A percentile compares a stretch with the other conserved stretches of the same genome.
Evolutionary conservation across 2,329 filamentous ascomycete species (phyloP).

Genomic region (Penicillium sp.): DNA sequence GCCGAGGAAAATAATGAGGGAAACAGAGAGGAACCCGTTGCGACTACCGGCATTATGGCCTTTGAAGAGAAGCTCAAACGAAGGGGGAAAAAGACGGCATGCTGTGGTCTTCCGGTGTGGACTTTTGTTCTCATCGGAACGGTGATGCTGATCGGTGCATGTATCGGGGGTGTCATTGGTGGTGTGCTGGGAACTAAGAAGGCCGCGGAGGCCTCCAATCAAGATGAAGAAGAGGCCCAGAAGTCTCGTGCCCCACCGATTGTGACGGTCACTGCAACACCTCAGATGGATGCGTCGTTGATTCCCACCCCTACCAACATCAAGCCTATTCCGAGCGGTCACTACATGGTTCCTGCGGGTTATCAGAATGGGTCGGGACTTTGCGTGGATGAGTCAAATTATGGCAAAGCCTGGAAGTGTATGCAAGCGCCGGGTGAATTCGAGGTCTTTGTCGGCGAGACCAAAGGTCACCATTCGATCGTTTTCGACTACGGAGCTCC

Average conservation of each 20-base stretch:
- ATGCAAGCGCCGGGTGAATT: conserved; percentile 33
- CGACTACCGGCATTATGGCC: conserved; percentile 38
- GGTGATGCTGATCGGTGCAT: conserved; percentile 48
- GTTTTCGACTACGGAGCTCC: conserved; percentile 40
- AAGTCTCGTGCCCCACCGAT: conserved; percentile 27
- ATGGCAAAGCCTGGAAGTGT: conserved; percentile 52
- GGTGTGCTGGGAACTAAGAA: conserved; percentile 49
- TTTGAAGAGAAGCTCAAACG: conserved; percentile 46
- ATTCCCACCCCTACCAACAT: conserved; percentile 45
- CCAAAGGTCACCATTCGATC: conserved; percentile 30
- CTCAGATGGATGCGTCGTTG: conserved; percentile 50
- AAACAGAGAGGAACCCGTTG: conserved; percentile 19
- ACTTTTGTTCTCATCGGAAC: conserved; percentile 47
- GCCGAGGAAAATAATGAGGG: conserved; percentile 18
- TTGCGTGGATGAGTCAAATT: conserved; percentile 47
- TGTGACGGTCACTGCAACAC: conserved; percentile 49
- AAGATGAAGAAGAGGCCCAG: conserved; percentile 18
- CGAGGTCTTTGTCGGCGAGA: conserved; percentile 30
- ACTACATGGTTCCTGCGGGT: conserved; percentile 48
- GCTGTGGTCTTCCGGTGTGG: conserved; percentile 53
- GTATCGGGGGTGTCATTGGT: conserved; percentile 54
- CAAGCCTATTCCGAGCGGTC: conserved; percentile 49
- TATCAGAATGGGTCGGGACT: conserved; percentile 48
- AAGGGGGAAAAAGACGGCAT: conserved; percentile 43
- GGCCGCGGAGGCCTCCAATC: conserved; percentile 29